Evolutionary conservation across 2,329 filamentous ascomycete species (phyloP).

Genomic region (Myotisia sp.): DNA sequence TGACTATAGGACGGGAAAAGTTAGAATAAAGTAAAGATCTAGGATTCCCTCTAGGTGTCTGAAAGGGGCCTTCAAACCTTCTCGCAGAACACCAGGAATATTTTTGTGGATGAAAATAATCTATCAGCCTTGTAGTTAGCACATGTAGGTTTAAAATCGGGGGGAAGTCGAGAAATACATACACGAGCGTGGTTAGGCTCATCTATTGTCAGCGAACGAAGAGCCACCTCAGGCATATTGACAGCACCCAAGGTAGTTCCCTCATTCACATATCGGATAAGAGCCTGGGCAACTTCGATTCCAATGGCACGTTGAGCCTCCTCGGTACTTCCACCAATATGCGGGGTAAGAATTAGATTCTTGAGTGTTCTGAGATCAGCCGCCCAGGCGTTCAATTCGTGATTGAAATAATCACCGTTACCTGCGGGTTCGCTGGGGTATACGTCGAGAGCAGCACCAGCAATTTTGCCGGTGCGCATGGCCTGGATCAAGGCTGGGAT

Average conservation of each 20-base stretch:
- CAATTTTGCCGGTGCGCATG: conserved; percentile 72
- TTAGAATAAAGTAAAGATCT: background rate
- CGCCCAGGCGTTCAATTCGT: conserved; percentile 66
- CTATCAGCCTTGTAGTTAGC: conserved; percentile 23
- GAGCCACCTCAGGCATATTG: conserved; percentile 87
- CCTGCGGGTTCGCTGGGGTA: conserved; percentile 86
- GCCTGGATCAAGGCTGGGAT: conserved; percentile 83
- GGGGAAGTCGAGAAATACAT: conserved; percentile 16
- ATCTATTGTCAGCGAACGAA: conserved; percentile 79
- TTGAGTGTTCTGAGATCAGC: conserved; percentile 71
- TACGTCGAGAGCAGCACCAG: conserved; percentile 89
- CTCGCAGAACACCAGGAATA: conserved; percentile 82
- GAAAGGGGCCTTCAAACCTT: conserved; percentile 45
- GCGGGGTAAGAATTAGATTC: conserved; percentile 89
- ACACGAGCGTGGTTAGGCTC: conserved; percentile 78
- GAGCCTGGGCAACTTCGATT: conserved; percentile 73
- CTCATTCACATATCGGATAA: conserved; percentile 92
- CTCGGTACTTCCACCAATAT: conserved; percentile 95
- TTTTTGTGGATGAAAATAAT: conserved; percentile 96
- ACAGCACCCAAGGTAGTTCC: conserved; percentile 82
- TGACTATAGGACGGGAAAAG: conserved; percentile 43
- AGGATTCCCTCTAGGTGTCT: background rate
- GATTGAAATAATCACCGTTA: conserved; percentile 91
- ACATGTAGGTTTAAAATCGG: background rate
- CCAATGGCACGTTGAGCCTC: conserved; percentile 95